Evolutionary conservation across 176 grass and related monocot species (phyloP).

Genomic region (Thinopyrum elongatum): DNA sequence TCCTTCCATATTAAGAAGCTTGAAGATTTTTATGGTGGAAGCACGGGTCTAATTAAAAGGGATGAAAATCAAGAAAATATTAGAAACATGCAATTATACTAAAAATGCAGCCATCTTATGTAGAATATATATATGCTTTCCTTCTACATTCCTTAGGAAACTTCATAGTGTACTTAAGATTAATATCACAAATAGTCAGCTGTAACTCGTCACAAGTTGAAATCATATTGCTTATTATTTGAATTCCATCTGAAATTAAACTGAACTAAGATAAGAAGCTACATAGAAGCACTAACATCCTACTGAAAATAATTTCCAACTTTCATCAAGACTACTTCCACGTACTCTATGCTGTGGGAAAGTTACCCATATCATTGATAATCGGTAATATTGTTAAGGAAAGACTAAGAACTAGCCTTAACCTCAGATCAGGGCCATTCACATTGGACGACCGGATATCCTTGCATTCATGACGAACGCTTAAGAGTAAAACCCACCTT

Average conservation of each 20-base stretch:
- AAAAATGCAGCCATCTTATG: neutral
- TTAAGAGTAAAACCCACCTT: slow-evolving; percentile 52
- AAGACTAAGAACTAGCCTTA: neutral
- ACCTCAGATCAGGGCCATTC: slow-evolving; percentile 12
- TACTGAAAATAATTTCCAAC: neutral
- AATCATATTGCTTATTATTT: neutral
- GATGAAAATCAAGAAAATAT: neutral
- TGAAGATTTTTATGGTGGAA: slow-evolving; percentile 64
- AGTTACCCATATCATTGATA: neutral
- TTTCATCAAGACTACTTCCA: slow-evolving; percentile 1
- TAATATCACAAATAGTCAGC: neutral
- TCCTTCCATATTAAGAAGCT: slow-evolving; percentile 60
- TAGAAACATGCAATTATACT: slow-evolving; percentile 13
- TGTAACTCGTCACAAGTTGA: neutral
- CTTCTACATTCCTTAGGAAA: neutral
- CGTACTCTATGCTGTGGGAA: neutral
- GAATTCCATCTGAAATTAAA: slow-evolving; percentile 18
- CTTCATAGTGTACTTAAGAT: neutral
- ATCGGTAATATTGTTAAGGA: neutral
- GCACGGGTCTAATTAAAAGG: slow-evolving; percentile 45
- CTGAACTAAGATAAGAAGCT: slow-evolving; percentile 9
- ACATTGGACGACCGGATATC: slow-evolving; percentile 16
- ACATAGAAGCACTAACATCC: slow-evolving; percentile 4
- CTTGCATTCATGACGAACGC: slow-evolving; percentile 5
- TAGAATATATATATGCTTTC: neutral